These are phyloP conservation scores for Vitis rotundifolia DNA, from an alignment of 164 flowering plant species.

Conservation along the genomic window DNA sequence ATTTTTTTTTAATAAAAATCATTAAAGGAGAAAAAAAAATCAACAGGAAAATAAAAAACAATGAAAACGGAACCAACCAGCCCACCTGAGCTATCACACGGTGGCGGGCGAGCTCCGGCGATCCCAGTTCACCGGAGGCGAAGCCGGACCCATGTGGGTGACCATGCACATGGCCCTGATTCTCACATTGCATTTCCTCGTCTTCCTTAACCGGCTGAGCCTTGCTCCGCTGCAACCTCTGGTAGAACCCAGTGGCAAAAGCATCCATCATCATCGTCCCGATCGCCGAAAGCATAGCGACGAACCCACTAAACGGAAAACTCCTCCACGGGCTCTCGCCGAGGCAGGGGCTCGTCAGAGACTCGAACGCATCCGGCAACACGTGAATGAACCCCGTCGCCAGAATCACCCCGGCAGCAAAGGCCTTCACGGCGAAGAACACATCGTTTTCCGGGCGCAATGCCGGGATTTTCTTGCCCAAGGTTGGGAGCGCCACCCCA, in stretches of 20 bases:
- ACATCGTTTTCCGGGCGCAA: conserved; percentile 26
- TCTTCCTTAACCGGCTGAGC: background rate
- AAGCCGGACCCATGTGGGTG: no score
- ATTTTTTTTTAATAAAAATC: no score
- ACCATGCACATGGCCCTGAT: conserved; percentile 18
- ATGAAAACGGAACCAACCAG: no score
- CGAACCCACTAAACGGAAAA: conserved; percentile 36
- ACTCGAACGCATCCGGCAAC: conserved; percentile 30
- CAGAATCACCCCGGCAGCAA: conserved; percentile 43
- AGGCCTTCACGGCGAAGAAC: conserved; percentile 37
- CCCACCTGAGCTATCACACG: no score
- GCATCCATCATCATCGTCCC: conserved; percentile 35
- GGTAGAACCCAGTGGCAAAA: conserved; percentile 19
- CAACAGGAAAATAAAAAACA: no score
- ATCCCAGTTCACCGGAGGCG: no score
- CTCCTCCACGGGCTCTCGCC: conserved; percentile 28
- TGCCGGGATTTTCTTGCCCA: conserved; percentile 14
- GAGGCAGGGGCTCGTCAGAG: conserved; percentile 28
- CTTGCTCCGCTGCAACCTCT: background rate
- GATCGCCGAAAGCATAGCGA: conserved; percentile 38
- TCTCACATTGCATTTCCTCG: conserved; percentile 10
- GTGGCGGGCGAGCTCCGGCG: no score
- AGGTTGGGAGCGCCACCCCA: conserved; percentile 31
- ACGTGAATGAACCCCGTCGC: conserved; percentile 42
- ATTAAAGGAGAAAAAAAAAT: no score